Conservation (phyloP, 2,329 filamentous ascomycete genomes). For the Massarina eburnea region DNA sequence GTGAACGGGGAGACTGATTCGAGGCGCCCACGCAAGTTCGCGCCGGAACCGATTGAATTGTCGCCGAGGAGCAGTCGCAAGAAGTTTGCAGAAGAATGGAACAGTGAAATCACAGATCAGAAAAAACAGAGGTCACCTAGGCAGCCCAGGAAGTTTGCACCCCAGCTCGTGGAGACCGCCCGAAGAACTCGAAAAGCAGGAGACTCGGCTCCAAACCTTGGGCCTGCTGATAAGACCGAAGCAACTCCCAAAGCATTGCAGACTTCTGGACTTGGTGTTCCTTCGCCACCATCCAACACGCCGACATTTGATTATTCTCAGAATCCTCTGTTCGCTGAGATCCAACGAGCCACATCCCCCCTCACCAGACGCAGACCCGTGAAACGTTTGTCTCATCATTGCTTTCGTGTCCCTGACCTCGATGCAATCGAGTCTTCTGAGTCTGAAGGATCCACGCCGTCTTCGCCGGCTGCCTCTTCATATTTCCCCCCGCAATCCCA, state of each 20-base stretch:
- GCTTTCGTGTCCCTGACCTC: slow-evolving; percentile 62
- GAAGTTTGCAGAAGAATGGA: slow-evolving; percentile 21
- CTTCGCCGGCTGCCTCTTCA: slow-evolving; percentile 51
- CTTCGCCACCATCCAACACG: slow-evolving; percentile 43
- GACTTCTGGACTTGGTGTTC: slow-evolving; percentile 50
- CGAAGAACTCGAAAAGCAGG: slow-evolving; percentile 69
- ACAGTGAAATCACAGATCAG: slow-evolving; percentile 1
- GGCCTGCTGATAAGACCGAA: slow-evolving; percentile 71
- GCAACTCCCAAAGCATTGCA: slow-evolving; percentile 57
- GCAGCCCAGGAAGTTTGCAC: slow-evolving; percentile 62
- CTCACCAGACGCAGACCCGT: slow-evolving; percentile 34
- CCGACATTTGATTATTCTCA: slow-evolving; percentile 32
- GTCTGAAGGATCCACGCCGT: slow-evolving; percentile 52
- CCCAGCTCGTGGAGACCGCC: slow-evolving; percentile 80
- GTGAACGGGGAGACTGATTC: slow-evolving; percentile 2
- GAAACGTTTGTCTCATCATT: slow-evolving; percentile 49
- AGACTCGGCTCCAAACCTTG: slow-evolving; percentile 64
- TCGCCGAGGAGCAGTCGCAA: slow-evolving; percentile 8
- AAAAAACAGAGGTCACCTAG: slow-evolving; percentile 15
- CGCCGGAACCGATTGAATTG: slow-evolving; percentile 5
- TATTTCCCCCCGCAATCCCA: slow-evolving; percentile 52
- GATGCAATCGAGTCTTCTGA: slow-evolving; percentile 65
- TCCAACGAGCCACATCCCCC: slow-evolving; percentile 37
- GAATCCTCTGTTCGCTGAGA: slow-evolving; percentile 40
- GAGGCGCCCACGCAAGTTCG: slow-evolving; percentile 32